phyloP scores from a whole-genome alignment of 495 filamentous ascomycete genomes.

The Cercophora scortea region DNA sequence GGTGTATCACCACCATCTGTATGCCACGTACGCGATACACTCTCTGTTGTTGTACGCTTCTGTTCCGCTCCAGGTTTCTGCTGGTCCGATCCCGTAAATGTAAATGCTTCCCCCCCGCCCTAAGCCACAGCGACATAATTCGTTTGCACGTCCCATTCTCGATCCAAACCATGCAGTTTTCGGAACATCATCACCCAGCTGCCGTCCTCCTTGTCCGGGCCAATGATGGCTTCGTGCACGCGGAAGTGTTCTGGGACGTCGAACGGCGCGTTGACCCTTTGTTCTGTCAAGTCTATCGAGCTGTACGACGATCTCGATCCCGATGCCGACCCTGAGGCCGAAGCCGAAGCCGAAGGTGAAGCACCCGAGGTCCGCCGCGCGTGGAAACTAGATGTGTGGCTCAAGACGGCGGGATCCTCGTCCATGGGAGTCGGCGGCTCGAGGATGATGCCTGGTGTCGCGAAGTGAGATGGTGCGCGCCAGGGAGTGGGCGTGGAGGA shows the following conservation, averaged over 20 bases:
- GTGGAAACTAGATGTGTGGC: neutral
- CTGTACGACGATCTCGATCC: neutral
- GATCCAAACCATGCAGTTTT: constrained; percentile 17
- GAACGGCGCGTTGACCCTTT: constrained; percentile 20
- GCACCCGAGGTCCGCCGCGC: neutral
- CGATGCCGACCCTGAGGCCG: neutral
- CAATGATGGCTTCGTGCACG: constrained; percentile 21
- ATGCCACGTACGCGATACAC: too few relatives aligned
- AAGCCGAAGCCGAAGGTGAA: neutral
- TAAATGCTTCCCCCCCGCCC: too few relatives aligned
- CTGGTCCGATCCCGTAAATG: too few relatives aligned
- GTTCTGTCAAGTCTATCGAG: neutral
- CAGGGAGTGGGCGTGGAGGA: neutral
- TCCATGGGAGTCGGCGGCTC: constrained; percentile 5
- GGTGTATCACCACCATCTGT: too few relatives aligned
- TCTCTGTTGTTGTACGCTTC: too few relatives aligned
- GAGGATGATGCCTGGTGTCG: constrained; percentile 3
- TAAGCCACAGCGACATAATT: constrained; percentile 18
- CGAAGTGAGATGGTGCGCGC: neutral
- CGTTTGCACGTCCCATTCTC: constrained; percentile 21
- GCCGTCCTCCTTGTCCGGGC: constrained; percentile 21
- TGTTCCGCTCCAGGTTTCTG: too few relatives aligned
- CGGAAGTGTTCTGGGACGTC: constrained; percentile 23
- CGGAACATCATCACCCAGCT: constrained; percentile 25
- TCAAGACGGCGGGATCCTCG: neutral